Evolutionary conservation across 192 early-diverging fungal species (phyloP).

Genomic region (Linnemannia exigua): DNA sequence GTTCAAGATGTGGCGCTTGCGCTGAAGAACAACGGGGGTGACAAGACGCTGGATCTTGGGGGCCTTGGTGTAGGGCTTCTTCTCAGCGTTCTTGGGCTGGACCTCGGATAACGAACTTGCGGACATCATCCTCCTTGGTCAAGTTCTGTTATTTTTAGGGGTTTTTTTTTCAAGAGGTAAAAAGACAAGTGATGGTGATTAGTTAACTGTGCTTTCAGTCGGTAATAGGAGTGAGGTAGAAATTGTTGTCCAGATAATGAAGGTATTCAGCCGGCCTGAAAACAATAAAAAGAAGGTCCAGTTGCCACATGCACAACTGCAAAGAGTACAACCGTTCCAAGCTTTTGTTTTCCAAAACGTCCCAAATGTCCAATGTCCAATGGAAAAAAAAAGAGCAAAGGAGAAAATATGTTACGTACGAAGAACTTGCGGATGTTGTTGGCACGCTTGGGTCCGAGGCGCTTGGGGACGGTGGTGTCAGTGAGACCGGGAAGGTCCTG

Average conservation of each 20-base stretch:
- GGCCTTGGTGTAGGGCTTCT: conserved; percentile 97
- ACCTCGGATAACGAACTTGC: conserved; percentile 99
- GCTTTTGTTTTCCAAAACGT: conserved; percentile 43
- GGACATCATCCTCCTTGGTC: conserved; percentile 98
- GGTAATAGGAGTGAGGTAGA: no score
- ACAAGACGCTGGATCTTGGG: conserved; percentile 98
- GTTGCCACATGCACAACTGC: no score
- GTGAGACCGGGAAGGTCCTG: conserved; percentile 95
- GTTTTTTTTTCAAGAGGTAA: conserved; percentile 84
- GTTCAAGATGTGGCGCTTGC: conserved; percentile 91
- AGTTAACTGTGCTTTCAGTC: no score
- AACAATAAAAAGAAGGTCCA: no score
- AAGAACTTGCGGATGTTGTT: conserved; percentile 99
- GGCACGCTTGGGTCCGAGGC: conserved; percentile 99
- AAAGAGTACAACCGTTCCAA: no score
- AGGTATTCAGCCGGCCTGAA: no score
- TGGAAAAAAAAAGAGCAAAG: conserved; percentile 23
- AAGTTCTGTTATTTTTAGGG: conserved; percentile 78
- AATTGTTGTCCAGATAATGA: no score
- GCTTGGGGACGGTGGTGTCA: conserved; percentile 94
- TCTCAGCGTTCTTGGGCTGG: conserved; percentile 87
- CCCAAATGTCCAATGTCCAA: not conserved
- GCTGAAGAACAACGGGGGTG: conserved; percentile 96
- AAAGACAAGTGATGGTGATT: conserved; percentile 43
- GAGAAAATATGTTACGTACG: conserved; percentile 71